phyloP scores from a whole-genome alignment of 371 early-diverging fungal species.

The Apophysomyces elegans region DNA sequence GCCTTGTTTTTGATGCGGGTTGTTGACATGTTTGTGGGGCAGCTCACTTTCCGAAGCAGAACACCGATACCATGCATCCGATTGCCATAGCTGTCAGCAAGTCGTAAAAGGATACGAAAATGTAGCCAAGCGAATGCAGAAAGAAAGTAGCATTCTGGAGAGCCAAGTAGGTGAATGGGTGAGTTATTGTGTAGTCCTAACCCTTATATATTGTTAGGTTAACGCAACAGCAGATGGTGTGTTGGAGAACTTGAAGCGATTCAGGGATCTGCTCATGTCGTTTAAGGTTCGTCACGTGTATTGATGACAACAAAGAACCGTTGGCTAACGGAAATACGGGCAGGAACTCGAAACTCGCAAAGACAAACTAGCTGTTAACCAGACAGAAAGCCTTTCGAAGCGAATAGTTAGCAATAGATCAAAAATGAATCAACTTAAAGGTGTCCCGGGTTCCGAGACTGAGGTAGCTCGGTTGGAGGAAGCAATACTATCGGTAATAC shows the following conservation, averaged over 20 bases:
- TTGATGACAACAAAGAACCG: slow-evolving; percentile 25
- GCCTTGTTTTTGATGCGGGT: background rate
- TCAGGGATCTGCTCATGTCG: slow-evolving; percentile 71
- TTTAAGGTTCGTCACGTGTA: slow-evolving; percentile 53
- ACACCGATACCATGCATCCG: slow-evolving; percentile 62
- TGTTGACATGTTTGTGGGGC: background rate
- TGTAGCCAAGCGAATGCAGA: slow-evolving; percentile 64
- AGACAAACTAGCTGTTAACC: slow-evolving; percentile 25
- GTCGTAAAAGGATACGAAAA: slow-evolving; percentile 63
- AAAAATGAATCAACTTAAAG: slow-evolving; percentile 33
- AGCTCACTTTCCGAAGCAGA: slow-evolving; percentile 35
- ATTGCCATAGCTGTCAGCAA: slow-evolving; percentile 64
- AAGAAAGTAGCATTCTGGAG: slow-evolving; percentile 55
- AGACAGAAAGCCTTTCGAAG: slow-evolving; percentile 35
- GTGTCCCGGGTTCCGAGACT: slow-evolving; percentile 21
- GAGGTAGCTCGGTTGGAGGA: slow-evolving; percentile 19
- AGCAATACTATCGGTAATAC: slow-evolving; percentile 15
- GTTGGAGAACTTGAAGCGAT: slow-evolving; percentile 70
- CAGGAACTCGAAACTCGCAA: slow-evolving; percentile 31
- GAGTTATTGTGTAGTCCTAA: too few relatives aligned
- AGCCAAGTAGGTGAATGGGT: slow-evolving; percentile 45
- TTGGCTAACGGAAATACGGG: slow-evolving; percentile 9
- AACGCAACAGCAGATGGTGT: slow-evolving; percentile 45
- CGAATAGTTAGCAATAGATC: slow-evolving; percentile 38
- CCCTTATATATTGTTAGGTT: background rate